A percentile compares a stretch with the other conserved stretches of the same genome.
These are phyloP conservation scores for Taphrina flavorubra DNA, from an alignment of 1,139 yeast genomes.

Conservation along the genomic window DNA sequence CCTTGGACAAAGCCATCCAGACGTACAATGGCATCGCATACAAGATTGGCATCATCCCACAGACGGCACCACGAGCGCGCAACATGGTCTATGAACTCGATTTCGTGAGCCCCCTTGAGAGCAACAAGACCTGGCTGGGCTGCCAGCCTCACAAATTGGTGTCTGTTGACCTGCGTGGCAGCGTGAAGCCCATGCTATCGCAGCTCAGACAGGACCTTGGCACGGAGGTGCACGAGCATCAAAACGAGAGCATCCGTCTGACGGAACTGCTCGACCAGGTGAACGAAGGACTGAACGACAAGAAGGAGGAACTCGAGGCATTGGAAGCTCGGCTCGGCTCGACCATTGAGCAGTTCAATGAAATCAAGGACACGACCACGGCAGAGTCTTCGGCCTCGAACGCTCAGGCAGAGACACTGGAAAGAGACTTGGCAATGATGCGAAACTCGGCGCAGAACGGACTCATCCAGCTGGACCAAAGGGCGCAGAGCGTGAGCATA, in stretches of 20 bases:
- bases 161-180: constrained; percentile 53
- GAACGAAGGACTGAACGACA: constrained; percentile 62
- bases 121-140: constrained; percentile 55
- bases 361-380: constrained; percentile 61
- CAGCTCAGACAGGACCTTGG: constrained; percentile 60
- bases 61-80: constrained; percentile 46
- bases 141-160: constrained; percentile 55
- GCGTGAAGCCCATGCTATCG: constrained; percentile 54
- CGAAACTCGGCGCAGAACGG: constrained; percentile 63
- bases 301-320: constrained; percentile 64
- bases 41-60: constrained; percentile 54
- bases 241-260: constrained; percentile 65
- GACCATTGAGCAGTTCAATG: constrained; percentile 63
- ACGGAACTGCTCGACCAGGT: constrained; percentile 67
- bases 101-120: constrained; percentile 49
- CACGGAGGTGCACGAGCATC: constrained; percentile 59
- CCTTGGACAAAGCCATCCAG: constrained; percentile 60
- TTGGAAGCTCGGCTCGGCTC: constrained; percentile 64
- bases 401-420: constrained; percentile 70
- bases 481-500: constrained; percentile 61
- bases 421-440: constrained; percentile 64
- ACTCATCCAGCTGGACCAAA: constrained; percentile 62
- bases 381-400: constrained; percentile 62
- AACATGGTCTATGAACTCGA: constrained; percentile 51
- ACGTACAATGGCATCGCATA: constrained; percentile 64